Conservation (phyloP, 768 basidiomycete species). For the Lyophyllum shimeji region DNA sequence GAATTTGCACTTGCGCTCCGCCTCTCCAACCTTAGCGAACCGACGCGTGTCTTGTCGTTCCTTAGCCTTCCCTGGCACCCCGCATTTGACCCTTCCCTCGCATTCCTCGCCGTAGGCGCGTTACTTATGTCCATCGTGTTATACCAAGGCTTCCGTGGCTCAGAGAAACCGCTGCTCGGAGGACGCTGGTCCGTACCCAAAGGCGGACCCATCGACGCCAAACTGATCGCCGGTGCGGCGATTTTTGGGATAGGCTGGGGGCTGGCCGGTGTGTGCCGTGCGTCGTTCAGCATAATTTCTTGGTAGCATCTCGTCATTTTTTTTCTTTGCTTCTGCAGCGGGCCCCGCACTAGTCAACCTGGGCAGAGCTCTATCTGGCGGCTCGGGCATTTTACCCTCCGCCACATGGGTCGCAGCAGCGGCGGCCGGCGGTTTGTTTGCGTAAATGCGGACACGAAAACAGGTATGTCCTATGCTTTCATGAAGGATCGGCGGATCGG, state of each 20-base stretch:
- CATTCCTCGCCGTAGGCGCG: constrained; percentile 51
- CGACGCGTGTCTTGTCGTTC: constrained; percentile 50
- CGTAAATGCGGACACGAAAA: constrained; percentile 7
- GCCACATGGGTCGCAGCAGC: constrained; percentile 43
- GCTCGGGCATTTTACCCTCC: constrained; percentile 30
- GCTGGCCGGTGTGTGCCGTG: constrained; percentile 60
- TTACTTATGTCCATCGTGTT: constrained; percentile 45
- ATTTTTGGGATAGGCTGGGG: constrained; percentile 68
- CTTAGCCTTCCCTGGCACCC: constrained; percentile 46
- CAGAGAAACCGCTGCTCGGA: constrained; percentile 39
- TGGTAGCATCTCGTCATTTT: constrained; percentile 7
- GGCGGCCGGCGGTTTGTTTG: constrained; percentile 39
- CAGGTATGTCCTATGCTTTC: background rate
- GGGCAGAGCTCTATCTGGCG: constrained; percentile 44
- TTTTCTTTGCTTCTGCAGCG: constrained; percentile 36
- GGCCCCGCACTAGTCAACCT: constrained; percentile 65
- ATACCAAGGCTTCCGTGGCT: constrained; percentile 41
- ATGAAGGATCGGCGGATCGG: background rate
- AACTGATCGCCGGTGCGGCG: constrained; percentile 48
- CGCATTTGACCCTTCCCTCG: constrained; percentile 58
- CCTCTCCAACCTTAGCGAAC: constrained; percentile 52
- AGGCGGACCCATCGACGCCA: constrained; percentile 39
- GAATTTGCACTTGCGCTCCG: constrained; percentile 55
- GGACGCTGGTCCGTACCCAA: constrained; percentile 44
- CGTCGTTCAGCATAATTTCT: constrained; percentile 22